Conservation (phyloP, 768 basidiomycete genomes). For the Cystobasidium ongulense region DNA sequence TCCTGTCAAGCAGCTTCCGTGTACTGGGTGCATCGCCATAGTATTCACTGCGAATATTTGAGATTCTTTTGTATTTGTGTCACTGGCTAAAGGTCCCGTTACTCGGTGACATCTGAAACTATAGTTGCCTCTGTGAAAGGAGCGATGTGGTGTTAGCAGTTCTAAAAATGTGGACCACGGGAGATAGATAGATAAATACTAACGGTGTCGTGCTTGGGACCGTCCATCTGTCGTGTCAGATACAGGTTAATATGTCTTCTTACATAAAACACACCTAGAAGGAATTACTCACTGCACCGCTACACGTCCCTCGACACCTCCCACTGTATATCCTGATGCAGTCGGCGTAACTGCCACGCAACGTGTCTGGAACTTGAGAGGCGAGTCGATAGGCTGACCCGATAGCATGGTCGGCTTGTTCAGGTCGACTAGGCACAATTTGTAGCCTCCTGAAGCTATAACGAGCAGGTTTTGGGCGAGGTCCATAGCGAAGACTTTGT, state of each 20-base stretch:
- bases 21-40: constrained; percentile 74
- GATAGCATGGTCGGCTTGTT: constrained; percentile 54
- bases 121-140: constrained; percentile 57
- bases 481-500: constrained; percentile 35
- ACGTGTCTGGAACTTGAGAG: constrained; percentile 44
- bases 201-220: neutral
- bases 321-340: constrained; percentile 46
- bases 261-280: no score
- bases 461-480: constrained; percentile 49
- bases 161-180: neutral
- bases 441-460: constrained; percentile 84
- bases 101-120: constrained; percentile 57
- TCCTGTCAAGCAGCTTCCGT: constrained; percentile 46
- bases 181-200: neutral
- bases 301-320: constrained; percentile 59
- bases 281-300: constrained; percentile 75
- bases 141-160: neutral
- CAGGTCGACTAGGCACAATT: constrained; percentile 81
- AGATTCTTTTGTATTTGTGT: neutral
- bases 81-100: neutral
- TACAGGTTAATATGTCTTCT: neutral
- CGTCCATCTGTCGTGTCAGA: constrained; percentile 20
- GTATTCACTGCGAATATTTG: constrained; percentile 68
- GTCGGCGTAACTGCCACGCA: constrained; percentile 46
- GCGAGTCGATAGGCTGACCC: neutral